Evolutionary conservation across 1,284 basidiomycete genomes (phyloP).

Genomic region (Boletus sp.): DNA sequence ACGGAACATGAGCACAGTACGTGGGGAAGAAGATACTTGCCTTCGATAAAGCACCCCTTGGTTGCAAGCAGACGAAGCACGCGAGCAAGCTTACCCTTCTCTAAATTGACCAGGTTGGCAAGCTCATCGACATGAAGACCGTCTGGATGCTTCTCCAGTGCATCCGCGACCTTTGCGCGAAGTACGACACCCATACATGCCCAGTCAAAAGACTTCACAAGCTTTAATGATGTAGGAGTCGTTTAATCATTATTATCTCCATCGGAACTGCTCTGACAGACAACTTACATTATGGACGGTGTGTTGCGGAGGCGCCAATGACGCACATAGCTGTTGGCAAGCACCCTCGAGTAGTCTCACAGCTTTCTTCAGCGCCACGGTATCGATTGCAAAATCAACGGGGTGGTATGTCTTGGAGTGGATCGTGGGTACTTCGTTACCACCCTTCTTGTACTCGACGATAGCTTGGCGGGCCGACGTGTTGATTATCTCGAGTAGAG

Average conservation of each 20-base stretch:
- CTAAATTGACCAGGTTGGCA: conserved; percentile 23
- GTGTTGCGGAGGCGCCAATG: conserved; percentile 30
- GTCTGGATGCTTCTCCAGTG: conserved; percentile 20
- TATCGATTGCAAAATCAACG: conserved; percentile 23
- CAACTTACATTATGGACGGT: conserved; percentile 28
- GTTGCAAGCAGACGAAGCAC: conserved; percentile 32
- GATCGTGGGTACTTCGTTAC: conserved; percentile 23
- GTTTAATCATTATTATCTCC: not conserved
- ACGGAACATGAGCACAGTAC: not conserved
- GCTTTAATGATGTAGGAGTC: conserved; percentile 8
- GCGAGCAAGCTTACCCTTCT: conserved; percentile 29
- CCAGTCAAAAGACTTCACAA: conserved; percentile 24
- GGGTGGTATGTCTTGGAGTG: conserved; percentile 24
- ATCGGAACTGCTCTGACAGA: not conserved
- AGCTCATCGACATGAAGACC: conserved; percentile 29
- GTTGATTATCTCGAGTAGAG: conserved; percentile 25
- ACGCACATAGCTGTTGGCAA: conserved; percentile 28
- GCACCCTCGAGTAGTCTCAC: conserved; percentile 28
- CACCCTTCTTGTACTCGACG: conserved; percentile 27
- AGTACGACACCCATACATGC: conserved; percentile 22
- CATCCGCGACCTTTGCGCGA: conserved; percentile 27
- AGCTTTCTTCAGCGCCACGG: conserved; percentile 26
- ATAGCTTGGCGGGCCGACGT: conserved; percentile 26
- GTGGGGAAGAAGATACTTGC: conserved; percentile 2
- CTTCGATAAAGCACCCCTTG: conserved; percentile 34